These are phyloP conservation scores for Pyrrhoderma noxium DNA, from an alignment of 1,284 basidiomycete species.

Conservation along the genomic window DNA sequence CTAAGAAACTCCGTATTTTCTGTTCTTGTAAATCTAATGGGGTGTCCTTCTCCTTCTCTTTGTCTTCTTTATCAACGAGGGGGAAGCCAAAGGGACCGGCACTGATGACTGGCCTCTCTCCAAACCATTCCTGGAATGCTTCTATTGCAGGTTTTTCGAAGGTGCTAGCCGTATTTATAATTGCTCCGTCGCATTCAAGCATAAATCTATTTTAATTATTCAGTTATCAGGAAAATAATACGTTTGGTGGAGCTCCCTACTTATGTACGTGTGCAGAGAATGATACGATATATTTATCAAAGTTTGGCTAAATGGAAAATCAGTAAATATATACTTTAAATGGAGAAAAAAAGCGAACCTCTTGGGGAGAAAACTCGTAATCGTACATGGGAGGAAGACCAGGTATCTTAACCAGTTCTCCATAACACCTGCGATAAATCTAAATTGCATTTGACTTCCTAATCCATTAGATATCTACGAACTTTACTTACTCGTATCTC, in stretches of 20 bases:
- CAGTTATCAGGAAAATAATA: no score
- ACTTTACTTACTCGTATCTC: background rate
- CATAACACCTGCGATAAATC: background rate
- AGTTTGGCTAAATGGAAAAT: no score
- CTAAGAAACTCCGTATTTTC: constrained; percentile 1
- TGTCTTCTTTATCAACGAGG: background rate
- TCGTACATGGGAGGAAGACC: constrained; percentile 15
- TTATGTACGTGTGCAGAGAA: no score
- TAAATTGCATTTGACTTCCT: background rate
- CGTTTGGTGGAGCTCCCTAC: no score
- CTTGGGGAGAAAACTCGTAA: constrained; percentile 8
- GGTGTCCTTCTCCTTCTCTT: no score
- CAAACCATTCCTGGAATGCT: constrained; percentile 5
- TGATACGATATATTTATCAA: no score
- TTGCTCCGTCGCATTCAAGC: constrained; percentile 8
- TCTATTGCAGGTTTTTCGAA: constrained; percentile 2
- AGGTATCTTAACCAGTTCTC: constrained; percentile 3
- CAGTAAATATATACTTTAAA: no score
- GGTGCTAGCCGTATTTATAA: background rate
- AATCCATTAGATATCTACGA: background rate
- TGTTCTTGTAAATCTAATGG: background rate
- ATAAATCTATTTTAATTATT: background rate
- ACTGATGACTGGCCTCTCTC: constrained; percentile 1
- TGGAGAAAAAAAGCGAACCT: background rate
- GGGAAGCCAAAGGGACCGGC: constrained; percentile 6